These are phyloP conservation scores for Magnolia kwangsiensis DNA, from an alignment of 164 flowering plant genomes.

Conservation along the genomic window DNA sequence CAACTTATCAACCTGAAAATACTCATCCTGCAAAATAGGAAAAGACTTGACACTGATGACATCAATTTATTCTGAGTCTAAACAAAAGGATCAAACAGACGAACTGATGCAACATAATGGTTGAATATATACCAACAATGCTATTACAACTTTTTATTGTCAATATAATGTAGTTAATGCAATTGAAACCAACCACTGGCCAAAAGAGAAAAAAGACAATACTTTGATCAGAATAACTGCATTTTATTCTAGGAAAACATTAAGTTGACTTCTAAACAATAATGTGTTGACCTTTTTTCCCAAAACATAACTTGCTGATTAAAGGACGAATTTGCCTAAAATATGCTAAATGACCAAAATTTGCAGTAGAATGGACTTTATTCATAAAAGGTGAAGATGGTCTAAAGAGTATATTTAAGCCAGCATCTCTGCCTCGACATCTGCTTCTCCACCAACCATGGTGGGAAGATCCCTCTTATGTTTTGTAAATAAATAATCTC, in stretches of 20 bases:
- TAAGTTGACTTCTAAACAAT: not conserved
- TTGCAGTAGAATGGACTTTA: too few species aligned
- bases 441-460: too few species aligned
- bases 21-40: constrained; percentile 72
- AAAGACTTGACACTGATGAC: not conserved
- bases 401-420: too few species aligned
- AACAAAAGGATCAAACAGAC: not conserved
- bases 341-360: not conserved
- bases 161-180: not conserved
- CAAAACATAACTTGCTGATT: not conserved
- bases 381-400: too few species aligned
- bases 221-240: too few species aligned
- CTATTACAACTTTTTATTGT: too few species aligned
- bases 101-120: not conserved
- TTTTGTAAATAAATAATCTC: too few species aligned
- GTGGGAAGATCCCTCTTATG: too few species aligned
- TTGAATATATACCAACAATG: not conserved
- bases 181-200: not conserved
- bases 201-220: not conserved
- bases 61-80: not conserved
- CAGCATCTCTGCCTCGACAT: too few species aligned
- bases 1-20: constrained; percentile 90
- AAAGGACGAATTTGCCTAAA: not conserved
- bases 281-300: not conserved
- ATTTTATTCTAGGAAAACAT: too few species aligned